Conservation (phyloP, 768 basidiomycete species). For the Lepiota brunneoincarnata region DNA sequence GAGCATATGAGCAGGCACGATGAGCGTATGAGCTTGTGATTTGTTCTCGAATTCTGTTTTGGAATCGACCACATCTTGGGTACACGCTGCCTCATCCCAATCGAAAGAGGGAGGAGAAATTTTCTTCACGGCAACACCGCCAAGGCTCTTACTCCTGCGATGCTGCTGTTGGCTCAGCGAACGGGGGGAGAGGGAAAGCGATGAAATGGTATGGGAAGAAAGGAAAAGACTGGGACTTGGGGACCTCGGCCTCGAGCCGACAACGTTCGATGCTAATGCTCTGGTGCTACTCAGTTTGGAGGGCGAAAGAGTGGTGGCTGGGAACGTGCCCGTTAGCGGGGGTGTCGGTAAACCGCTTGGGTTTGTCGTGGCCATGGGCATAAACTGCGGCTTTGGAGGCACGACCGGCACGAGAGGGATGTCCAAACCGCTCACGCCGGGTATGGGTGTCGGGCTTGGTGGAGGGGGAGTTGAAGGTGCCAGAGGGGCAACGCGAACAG, state of each 20-base stretch:
- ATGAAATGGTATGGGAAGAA: conserved; percentile 8
- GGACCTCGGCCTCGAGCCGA: neutral
- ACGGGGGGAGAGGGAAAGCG: conserved; percentile 10
- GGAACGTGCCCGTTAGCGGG: conserved; percentile 1
- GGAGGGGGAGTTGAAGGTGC: conserved; percentile 8
- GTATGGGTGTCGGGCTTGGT: neutral
- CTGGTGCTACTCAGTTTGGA: conserved; percentile 1
- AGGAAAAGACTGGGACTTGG: conserved; percentile 6
- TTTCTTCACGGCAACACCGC: conserved; percentile 9
- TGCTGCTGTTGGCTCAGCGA: neutral
- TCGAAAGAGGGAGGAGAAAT: conserved; percentile 1
- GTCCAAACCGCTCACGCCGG: neutral
- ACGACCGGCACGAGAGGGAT: conserved; percentile 5
- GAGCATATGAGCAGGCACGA: neutral
- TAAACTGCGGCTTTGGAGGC: neutral
- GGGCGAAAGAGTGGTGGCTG: conserved; percentile 8
- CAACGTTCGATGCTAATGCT: neutral
- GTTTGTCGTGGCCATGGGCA: neutral
- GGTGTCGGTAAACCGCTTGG: conserved; percentile 4
- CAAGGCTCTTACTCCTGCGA: conserved; percentile 6
- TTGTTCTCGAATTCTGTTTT: neutral
- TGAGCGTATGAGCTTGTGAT: neutral
- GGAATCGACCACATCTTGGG: neutral
- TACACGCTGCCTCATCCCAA: neutral
- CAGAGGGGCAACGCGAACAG: neutral